Evolutionary conservation across 2,329 filamentous ascomycete species (phyloP), one percentile per base, ranked within the genome.

Genomic region (Botrytis sinoallii): DNA sequence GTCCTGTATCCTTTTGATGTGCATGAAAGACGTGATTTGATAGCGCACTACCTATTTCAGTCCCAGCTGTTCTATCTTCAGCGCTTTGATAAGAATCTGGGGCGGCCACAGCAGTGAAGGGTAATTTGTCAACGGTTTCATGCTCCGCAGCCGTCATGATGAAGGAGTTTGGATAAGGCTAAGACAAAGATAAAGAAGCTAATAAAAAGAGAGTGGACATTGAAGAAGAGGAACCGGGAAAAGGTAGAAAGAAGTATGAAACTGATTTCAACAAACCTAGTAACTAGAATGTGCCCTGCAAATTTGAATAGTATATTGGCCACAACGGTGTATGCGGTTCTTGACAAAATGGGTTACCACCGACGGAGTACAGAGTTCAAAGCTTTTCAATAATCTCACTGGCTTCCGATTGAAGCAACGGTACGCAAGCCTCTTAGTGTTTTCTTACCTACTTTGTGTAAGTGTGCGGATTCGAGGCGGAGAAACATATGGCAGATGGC

Each of bases 31-130:
- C 16, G 38, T n/a, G 22, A 7, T 40, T 16, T 22, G 60, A 67
- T 22, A 18, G 18, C 14, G 46, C 38, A 40, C 22, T 38, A 4
- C 35, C 22, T 14, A n/a, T 40, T 22, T 40, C 60, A 44, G 38
- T 29, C 8, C 60, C 66, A 10, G 29, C 22, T 6, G 48, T 68
- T 42, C 77, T 71, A 32, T 79, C 74, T 35, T 78, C 75, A 40
- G 70, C 38, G 16, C 71, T n/a, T n/a, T 69, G 73, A 18, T 72
- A 74, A 55, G 75, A 61, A 16, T 60, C 73, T 38, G 77, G 74
- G 46, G 76, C 75, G 38, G 78, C 78, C 44, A 77, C 77, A 25
- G 76, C 77, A 25, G 77, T 75, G 70, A 79, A 79, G 18, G 75
- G 71, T 38, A 78, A 48, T 73, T 79, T 79, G 46, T 68, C 66